phyloP scores from a whole-genome alignment of 2,329 filamentous ascomycete genomes.

The Venturia carpophila region DNA sequence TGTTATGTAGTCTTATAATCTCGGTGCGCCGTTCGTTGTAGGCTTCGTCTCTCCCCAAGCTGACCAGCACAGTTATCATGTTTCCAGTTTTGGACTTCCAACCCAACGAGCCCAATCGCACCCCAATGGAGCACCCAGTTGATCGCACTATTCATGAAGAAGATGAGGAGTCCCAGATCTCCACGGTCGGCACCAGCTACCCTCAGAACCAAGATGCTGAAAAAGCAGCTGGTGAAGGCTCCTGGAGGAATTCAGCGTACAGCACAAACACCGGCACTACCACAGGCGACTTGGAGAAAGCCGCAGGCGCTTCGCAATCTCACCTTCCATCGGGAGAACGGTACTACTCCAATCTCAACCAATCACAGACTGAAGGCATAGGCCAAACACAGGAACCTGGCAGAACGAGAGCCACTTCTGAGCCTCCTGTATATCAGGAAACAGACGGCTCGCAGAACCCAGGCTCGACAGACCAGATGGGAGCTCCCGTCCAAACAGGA shows the following conservation, averaged over 20 bases:
- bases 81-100: slow-evolving; percentile 1
- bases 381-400: neutral
- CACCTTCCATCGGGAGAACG: neutral
- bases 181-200: neutral
- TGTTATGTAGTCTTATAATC: slow-evolving; percentile 4
- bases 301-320: neutral
- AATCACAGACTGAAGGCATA: neutral
- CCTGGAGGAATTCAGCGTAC: neutral
- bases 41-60: neutral
- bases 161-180: neutral
- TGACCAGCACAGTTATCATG: neutral
- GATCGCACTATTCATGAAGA: neutral
- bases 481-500: neutral
- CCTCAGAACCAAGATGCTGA: neutral
- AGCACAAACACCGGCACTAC: neutral
- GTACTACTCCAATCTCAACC: neutral
- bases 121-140: neutral
- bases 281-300: neutral
- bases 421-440: neutral
- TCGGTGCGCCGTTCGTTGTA: neutral
- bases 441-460: neutral
- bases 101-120: neutral
- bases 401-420: neutral
- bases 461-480: neutral
- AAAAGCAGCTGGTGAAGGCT: neutral